Evolutionary conservation across 75 land plant species (phyloP), one percentile per base, ranked within the genome.

Genomic region (Picea glauca): DNA sequence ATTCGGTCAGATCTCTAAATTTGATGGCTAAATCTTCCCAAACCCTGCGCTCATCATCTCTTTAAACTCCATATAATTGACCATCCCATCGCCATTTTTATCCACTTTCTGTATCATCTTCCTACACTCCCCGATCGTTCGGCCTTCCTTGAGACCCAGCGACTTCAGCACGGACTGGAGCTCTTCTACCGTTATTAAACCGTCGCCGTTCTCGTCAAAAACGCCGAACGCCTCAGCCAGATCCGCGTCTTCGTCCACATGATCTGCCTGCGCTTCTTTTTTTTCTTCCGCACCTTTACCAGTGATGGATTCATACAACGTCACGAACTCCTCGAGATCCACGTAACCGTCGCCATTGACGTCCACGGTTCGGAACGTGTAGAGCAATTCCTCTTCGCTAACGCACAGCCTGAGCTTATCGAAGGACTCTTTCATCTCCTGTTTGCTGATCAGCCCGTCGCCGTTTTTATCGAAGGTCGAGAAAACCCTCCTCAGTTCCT

Each of bases 381-480:
- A 67, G 40, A 11, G 63, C 2, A 81, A 63, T 3, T 86, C 86
- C 12, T 74, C 78, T 40, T 78, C 80, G 1, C 21, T 38, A 2
- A 46, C 23, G 43, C 23, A 60, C 18, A 92, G 60, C 50, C 91
- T 91, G 0, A 94, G 72, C 40, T 66, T 82, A 23, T 77, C 60
- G 60, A 94, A 76, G 0, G 92, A 90, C 33, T 87, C 89, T 23
- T 58, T 77, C n/a, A 94, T 84, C 88, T 94, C 98, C 11, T 80
- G 15, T 62, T 78, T 58, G 33, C 90, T 85, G 80, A 94, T 89
- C 79, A 80, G 77, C 9, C 96, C 98, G 74, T 94, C 98, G 18
- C 86, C 84, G 83, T 94, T 90, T 62, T 82, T 80, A 79, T 94
- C 98, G 76, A 93, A 94, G 32, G 84, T 85, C 13, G 81, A 63